Base-by-base conservation (phyloP, 805 yeast genomes). In the Komagataella phaffii region DNA sequence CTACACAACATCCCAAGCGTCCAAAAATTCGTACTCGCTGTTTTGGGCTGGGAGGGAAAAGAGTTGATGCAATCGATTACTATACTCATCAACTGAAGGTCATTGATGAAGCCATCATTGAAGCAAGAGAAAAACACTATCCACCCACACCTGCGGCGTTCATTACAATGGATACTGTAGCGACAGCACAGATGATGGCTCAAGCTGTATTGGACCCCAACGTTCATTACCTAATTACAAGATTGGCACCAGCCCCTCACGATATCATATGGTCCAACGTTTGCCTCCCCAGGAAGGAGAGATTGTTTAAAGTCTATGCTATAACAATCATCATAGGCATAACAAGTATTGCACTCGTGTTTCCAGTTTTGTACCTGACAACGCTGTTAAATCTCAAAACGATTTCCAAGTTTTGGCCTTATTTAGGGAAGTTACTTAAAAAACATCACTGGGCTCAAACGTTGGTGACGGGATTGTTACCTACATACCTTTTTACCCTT, bases 171-270 rank as follows among this genome's bases (percentile, higher is more conserved):
- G 91, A 87, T 56, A 78, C 93, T 0, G 97, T 89, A 3, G 96
- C 96, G 0, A 83, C 89, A 57, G 97, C 98, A 2, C 99, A 91
- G 64, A 84, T 89, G 87, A 83, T 93, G 24, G 96, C 97, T 0
- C 99, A 93, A 64, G 93, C 97, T 0, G 90, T 91, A 0, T 65
- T 93, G 53, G 96, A 90, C 62, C 97, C 97, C 0, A 77, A 86
- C 53, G 88, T 93, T 6, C 83, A 86, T 61, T 86, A 81, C 53
- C 70, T 93, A 51, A 86, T 90, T 43, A 85, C 96, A 3, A 72
- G 77, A 45, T 69, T 89, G 52, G 98, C 98, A 0, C 98, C 98
- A 0, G 95, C 98, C 1, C 98, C 98, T 3, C 91, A 85, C 60
- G 99, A 91, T 63, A 85, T 91, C 21, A 81, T 88, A 45, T 91